Base-by-base conservation (phyloP, 306 rosid species). In the Ziziphus jujuba region DNA sequence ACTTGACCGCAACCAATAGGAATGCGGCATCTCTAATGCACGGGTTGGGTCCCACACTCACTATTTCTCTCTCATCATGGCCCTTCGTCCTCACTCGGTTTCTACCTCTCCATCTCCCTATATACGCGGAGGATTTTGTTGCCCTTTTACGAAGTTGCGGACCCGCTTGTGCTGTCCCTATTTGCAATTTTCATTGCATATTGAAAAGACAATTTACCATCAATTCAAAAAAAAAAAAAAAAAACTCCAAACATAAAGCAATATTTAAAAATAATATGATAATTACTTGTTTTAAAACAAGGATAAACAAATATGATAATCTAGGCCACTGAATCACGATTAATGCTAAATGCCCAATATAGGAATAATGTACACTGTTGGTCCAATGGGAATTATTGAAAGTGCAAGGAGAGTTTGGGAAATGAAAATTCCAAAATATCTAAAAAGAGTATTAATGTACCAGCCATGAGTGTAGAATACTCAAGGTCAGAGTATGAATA, bases 21-120 rank as follows among this genome's bases (percentile, higher is more conserved):
- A 69, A 79, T 73, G 88, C 84, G 85, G 85, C 74, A 65, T 68
- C 77, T 56, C 31, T 59, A 79, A 79, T 78, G 36, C 63, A 45
- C 28, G n/a, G 43, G 58, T 15, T 0, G 73, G 85, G 82, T 7
- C 84, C 92, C 79, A 79, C 68, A 14, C 7, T 70, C 68, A 60
- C 69, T 72, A n/a, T n/a, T n/a, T n/a, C n/a, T n/a, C n/a, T n/a
- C n/a, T n/a, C n/a, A n/a, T n/a, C n/a, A n/a, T n/a, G n/a, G n/a
- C n/a, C n/a, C n/a, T n/a, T n/a, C n/a, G n/a, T n/a, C n/a, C n/a
- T n/a, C n/a, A n/a, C n/a, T n/a, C n/a, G n/a, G n/a, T n/a, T n/a
- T n/a, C n/a, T n/a, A n/a, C n/a, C 31, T 11, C 44, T 14, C n/a
- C 12, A 22, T 45, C 53, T 10, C 20, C 34, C 74, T 12, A 16